Percentiles rank a stretch among this genome's conserved stretches.
Conservation (phyloP, 352 stramenopile species). For the Phytophthora citricola region DNA sequence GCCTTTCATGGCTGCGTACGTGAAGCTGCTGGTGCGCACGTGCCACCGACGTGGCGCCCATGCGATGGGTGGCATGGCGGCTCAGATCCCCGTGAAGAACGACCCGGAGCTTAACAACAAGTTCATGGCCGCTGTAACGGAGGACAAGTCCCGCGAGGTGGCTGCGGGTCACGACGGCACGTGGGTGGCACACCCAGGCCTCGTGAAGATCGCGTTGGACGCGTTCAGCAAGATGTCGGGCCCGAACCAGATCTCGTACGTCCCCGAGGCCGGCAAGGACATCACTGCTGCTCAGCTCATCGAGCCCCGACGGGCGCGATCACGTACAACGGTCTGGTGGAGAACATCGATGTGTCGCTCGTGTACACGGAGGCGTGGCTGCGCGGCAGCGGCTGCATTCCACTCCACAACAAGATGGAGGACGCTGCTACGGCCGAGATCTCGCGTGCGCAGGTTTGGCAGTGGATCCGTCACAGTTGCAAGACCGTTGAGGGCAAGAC, state of each 20-base stretch:
- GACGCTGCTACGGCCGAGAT: conserved; percentile 96
- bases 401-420: conserved; percentile 96
- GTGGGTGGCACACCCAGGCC: conserved; percentile 96
- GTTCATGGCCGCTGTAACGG: conserved; percentile 88
- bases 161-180: conserved; percentile 95
- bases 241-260: conserved; percentile 91
- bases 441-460: conserved; percentile 94
- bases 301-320: conserved; percentile 75
- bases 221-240: conserved; percentile 95
- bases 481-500: conserved; percentile 73
- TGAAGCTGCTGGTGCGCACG: conserved; percentile 94
- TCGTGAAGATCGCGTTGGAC: conserved; percentile 93
- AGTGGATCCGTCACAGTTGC: conserved; percentile 85
- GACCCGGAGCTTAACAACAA: conserved; percentile 89
- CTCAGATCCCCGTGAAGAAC: conserved; percentile 96
- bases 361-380: conserved; percentile 96
- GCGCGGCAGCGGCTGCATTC: conserved; percentile 93
- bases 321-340: conserved; percentile 84
- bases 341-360: conserved; percentile 93
- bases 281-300: conserved; percentile 72
- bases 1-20: conserved; percentile 95
- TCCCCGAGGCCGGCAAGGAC: conserved; percentile 62
- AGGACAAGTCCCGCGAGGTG: conserved; percentile 93
- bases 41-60: conserved; percentile 96
- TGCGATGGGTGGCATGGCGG: conserved; percentile 98